Percentiles rank a stretch among this genome's conserved stretches.
Conservation (phyloP, 2,329 filamentous ascomycete species). For the Aspergillus niger region DNA sequence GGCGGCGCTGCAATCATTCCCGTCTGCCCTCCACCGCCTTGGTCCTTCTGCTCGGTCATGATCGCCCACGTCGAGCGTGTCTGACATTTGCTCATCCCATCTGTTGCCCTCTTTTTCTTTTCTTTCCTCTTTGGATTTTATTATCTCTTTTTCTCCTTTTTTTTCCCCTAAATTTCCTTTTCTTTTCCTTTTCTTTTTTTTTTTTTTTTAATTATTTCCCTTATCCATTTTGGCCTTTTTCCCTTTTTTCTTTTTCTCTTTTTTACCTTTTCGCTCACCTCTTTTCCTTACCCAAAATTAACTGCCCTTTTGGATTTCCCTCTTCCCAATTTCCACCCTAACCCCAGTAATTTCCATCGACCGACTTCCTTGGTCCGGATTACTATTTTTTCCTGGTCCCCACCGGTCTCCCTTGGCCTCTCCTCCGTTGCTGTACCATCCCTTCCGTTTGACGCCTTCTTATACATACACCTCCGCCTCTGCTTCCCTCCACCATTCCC, state of each 20-base stretch:
- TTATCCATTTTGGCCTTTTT: not conserved
- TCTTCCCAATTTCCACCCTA: slow-evolving; percentile 2
- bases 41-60: slow-evolving; percentile 16
- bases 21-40: slow-evolving; percentile 16
- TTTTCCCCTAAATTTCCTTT: slow-evolving; percentile 23
- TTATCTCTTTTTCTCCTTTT: slow-evolving; percentile 25
- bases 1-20: slow-evolving; percentile 21
- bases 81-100: slow-evolving; percentile 35
- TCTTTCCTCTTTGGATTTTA: slow-evolving; percentile 23
- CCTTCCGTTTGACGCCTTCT: slow-evolving; percentile 29
- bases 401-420: slow-evolving; percentile 30
- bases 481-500: not conserved
- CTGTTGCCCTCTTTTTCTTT: slow-evolving; percentile 14
- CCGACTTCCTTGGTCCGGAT: slow-evolving; percentile 7
- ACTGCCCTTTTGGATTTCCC: not conserved
- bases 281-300: not conserved
- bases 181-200: not conserved
- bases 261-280: slow-evolving; percentile 1
- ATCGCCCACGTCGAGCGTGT: slow-evolving; percentile 23
- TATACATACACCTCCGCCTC: slow-evolving; percentile 24
- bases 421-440: slow-evolving; percentile 24
- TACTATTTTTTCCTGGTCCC: slow-evolving; percentile 17
- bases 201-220: not conserved
- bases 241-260: slow-evolving; percentile 3
- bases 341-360: slow-evolving; percentile 2